Evolutionary conservation across 129 eudicot genomes (phyloP).

Genomic region (Gnaphalium uliginosum): DNA sequence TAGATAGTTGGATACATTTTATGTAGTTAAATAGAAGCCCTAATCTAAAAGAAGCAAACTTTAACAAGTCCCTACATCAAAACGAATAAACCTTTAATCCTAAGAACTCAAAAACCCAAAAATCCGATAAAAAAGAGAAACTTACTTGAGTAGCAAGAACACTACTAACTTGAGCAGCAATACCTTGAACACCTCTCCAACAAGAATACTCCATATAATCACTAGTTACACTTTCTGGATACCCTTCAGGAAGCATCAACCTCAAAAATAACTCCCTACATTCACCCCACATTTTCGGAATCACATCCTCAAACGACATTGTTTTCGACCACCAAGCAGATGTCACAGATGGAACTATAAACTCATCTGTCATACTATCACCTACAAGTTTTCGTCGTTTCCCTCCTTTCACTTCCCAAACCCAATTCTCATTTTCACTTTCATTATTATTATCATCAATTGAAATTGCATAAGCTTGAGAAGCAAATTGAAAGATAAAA

Average conservation of each 20-base stretch:
- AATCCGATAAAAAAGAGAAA: neutral
- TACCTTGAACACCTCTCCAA: constrained; percentile 96
- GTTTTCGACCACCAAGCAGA: constrained; percentile 5
- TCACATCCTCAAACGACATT: constrained; percentile 27
- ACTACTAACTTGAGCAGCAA: constrained; percentile 91
- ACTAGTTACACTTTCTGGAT: constrained; percentile 84
- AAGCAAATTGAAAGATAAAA: constrained; percentile 33
- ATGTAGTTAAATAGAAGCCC: neutral
- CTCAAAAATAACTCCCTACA: constrained; percentile 55
- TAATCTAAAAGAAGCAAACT: constrained; percentile 7
- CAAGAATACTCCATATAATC: constrained; percentile 93
- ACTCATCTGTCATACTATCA: constrained; percentile 54
- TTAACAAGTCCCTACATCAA: neutral
- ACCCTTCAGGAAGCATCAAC: constrained; percentile 93
- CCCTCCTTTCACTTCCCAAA: constrained; percentile 78
- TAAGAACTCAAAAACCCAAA: neutral
- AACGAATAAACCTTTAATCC: neutral
- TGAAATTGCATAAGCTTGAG: constrained; percentile 46
- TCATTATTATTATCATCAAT: neutral
- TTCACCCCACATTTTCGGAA: constrained; percentile 48
- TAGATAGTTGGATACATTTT: neutral
- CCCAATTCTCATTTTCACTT: constrained; percentile 29
- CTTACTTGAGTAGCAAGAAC: constrained; percentile 97
- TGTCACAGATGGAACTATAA: constrained; percentile 41
- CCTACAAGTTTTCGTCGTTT: constrained; percentile 55